Conservation (phyloP, 352 stramenopile genomes). For the Phytophthora kernoviae region DNA sequence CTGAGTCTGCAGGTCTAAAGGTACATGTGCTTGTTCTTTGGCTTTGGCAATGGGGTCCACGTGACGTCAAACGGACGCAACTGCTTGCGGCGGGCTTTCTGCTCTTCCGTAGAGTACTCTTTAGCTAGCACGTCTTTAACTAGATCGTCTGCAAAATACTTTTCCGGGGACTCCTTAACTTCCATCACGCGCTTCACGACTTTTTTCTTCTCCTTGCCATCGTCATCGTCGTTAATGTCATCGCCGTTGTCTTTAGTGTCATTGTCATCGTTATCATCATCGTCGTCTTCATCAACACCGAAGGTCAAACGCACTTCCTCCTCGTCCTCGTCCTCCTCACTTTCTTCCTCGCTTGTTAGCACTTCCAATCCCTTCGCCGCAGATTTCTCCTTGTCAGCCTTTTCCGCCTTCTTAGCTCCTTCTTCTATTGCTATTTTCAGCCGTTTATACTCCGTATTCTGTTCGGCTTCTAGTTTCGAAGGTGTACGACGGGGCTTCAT, state of each 20-base stretch:
- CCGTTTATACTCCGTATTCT: conserved; percentile 45
- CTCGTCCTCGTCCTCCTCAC: conserved; percentile 39
- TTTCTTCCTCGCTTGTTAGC: not conserved
- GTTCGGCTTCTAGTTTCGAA: conserved; percentile 45
- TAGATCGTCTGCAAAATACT: conserved; percentile 63
- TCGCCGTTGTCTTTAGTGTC: conserved; percentile 23
- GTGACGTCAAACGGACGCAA: conserved; percentile 77
- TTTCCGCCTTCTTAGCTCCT: conserved; percentile 1
- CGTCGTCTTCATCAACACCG: conserved; percentile 28
- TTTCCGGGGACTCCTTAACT: conserved; percentile 25
- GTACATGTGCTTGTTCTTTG: conserved; percentile 84
- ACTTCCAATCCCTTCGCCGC: conserved; percentile 7
- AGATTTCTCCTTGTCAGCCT: conserved; percentile 1
- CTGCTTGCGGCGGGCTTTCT: conserved; percentile 44
- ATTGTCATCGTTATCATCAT: conserved; percentile 25
- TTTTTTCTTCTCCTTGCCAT: conserved; percentile 28
- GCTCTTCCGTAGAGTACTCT: conserved; percentile 39
- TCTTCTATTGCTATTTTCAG: conserved; percentile 44
- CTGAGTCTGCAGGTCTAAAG: conserved; percentile 43
- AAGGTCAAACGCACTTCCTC: conserved; percentile 28
- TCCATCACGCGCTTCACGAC: conserved; percentile 14
- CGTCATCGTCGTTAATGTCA: conserved; percentile 34
- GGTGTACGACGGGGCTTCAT: conserved; percentile 62
- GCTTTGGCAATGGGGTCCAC: conserved; percentile 57
- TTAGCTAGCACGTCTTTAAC: conserved; percentile 40